Evolutionary conservation across 306 rosid genomes (phyloP).

Genomic region (Prunus campanulata): DNA sequence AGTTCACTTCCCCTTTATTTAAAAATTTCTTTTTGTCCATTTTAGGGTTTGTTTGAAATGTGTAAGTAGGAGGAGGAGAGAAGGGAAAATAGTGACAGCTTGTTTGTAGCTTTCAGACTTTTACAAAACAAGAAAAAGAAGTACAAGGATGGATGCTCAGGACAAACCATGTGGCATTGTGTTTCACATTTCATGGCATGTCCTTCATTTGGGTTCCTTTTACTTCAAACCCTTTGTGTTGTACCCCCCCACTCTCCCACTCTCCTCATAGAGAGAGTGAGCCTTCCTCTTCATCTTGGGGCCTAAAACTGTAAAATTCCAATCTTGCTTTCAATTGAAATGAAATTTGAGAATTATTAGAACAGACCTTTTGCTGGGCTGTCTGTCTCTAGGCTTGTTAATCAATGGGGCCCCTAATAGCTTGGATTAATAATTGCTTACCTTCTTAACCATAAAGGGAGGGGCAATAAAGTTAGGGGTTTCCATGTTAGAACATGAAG

Average conservation of each 20-base stretch:
- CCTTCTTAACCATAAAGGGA: background rate
- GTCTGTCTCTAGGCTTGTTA: constrained; percentile 6
- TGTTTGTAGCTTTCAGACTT: constrained; percentile 79
- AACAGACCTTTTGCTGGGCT: constrained; percentile 25
- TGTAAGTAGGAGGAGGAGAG: constrained; percentile 21
- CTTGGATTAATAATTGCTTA: constrained; percentile 8
- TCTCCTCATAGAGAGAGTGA: constrained; percentile 9
- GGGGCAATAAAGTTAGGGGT: background rate
- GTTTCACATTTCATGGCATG: constrained; percentile 94
- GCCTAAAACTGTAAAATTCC: background rate
- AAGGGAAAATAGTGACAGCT: constrained; percentile 60
- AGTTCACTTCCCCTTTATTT: background rate
- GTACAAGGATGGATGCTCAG: constrained; percentile 68
- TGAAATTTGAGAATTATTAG: background rate
- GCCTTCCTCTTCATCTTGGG: background rate
- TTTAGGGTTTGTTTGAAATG: constrained; percentile 34
- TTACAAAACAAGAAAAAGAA: constrained; percentile 45
- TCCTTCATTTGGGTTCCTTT: constrained; percentile 41
- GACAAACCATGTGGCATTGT: constrained; percentile 84
- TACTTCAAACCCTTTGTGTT: background rate
- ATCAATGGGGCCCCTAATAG: background rate
- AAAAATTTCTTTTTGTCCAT: constrained; percentile 20
- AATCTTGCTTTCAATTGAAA: background rate
- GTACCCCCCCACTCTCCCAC: constrained; percentile 26
- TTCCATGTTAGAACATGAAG: background rate